Evolutionary conservation across 805 yeast genomes (phyloP).

Genomic region (Blastobotrys terrestris): DNA sequence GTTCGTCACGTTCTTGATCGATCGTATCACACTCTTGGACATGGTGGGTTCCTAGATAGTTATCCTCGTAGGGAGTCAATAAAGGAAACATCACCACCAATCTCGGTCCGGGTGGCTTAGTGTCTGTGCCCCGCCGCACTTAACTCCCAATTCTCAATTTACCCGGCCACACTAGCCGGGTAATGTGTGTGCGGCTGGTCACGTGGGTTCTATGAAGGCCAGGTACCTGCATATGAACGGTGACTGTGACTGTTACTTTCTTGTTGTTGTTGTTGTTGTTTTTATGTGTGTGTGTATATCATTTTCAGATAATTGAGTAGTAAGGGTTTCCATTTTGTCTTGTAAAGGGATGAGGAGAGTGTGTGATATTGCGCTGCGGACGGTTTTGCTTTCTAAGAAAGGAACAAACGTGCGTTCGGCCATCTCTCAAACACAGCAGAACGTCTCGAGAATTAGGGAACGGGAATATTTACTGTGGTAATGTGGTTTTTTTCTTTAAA

Average conservation of each 20-base stretch:
- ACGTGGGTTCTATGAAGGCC: too few species aligned
- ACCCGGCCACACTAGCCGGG: neutral
- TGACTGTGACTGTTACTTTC: too few species aligned
- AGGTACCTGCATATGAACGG: too few species aligned
- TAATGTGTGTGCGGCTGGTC: neutral
- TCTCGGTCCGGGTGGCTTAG: neutral
- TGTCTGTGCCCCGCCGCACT: neutral
- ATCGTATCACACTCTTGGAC: slow-evolving; percentile 75
- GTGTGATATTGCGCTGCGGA: neutral
- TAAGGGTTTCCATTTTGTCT: too few species aligned
- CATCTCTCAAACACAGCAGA: too few species aligned
- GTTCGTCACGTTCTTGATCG: slow-evolving; percentile 80
- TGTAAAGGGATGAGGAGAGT: too few species aligned
- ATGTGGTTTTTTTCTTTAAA: too few species aligned
- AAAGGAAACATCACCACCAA: neutral
- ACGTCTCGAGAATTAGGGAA: too few species aligned
- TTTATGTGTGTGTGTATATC: too few species aligned
- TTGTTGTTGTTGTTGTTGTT: too few species aligned
- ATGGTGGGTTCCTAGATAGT: slow-evolving; percentile 31
- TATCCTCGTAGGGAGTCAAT: neutral
- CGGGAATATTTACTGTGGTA: too few species aligned
- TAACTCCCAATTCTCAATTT: neutral
- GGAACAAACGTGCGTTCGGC: neutral
- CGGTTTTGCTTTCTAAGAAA: neutral
- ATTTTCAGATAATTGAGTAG: too few species aligned